Conservation (phyloP, 441 rosid genomes). For the Lepidium campestre region DNA sequence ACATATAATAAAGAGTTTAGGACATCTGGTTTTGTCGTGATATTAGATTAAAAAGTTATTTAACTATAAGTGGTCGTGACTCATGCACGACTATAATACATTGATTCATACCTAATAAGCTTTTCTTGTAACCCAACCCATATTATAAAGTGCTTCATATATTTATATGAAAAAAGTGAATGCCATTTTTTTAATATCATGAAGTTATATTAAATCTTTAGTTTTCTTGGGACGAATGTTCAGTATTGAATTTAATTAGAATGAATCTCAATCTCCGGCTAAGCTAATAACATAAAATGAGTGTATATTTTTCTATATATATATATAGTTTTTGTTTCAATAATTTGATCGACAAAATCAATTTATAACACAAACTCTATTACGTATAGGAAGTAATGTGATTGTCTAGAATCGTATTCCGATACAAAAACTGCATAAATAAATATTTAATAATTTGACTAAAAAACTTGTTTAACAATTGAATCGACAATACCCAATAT, state of each 20-base stretch:
- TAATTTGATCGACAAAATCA: too few species aligned
- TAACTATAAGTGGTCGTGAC: conserved; percentile 24
- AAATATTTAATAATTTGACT: too few species aligned
- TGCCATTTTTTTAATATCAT: not conserved
- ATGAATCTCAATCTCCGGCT: not conserved
- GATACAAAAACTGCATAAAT: too few species aligned
- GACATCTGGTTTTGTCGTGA: conserved; percentile 14
- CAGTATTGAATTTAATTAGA: not conserved
- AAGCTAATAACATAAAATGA: not conserved
- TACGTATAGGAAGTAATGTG: too few species aligned
- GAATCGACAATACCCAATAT: too few species aligned
- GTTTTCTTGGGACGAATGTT: not conserved
- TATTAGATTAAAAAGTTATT: not conserved
- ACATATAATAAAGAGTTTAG: conserved; percentile 23
- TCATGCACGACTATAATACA: conserved; percentile 26
- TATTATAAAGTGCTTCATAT: conserved; percentile 17
- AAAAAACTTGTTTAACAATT: too few species aligned
- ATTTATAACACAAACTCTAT: too few species aligned
- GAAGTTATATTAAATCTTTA: not conserved
- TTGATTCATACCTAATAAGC: conserved; percentile 28
- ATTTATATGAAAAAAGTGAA: not conserved
- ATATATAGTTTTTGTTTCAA: too few species aligned
- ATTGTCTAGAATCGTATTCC: too few species aligned
- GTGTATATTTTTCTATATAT: not conserved
- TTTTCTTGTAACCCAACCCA: conserved; percentile 15